Evolutionary conservation across 495 filamentous ascomycete genomes (phyloP).

Genomic region (Hypoxylon trugodes): DNA sequence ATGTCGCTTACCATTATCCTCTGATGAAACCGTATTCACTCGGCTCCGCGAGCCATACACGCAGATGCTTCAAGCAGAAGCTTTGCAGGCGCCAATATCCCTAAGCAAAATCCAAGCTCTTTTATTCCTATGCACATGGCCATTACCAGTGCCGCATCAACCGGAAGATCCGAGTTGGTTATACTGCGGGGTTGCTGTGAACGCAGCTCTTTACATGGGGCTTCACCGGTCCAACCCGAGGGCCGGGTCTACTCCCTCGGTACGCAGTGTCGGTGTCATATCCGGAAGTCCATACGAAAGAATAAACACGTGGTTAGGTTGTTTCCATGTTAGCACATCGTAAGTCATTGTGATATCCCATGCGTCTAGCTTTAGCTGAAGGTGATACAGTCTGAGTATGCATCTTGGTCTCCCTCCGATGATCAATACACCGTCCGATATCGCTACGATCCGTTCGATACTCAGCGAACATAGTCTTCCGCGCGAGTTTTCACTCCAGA

Average conservation of each 20-base stretch:
- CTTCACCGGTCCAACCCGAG: constrained; percentile 36
- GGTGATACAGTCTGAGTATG: constrained; percentile 40
- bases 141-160: constrained; percentile 39
- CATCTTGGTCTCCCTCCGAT: constrained; percentile 43
- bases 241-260: constrained; percentile 13
- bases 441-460: constrained; percentile 29
- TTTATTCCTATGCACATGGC: constrained; percentile 45
- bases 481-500: constrained; percentile 33
- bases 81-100: constrained; percentile 33
- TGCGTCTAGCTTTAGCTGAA: not conserved
- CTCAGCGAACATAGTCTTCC: constrained; percentile 36
- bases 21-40: constrained; percentile 26
- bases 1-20: constrained; percentile 14
- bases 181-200: constrained; percentile 45
- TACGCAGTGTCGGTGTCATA: constrained; percentile 18
- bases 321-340: constrained; percentile 44
- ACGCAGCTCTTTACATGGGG: constrained; percentile 44
- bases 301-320: constrained; percentile 44
- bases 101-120: constrained; percentile 46
- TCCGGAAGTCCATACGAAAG: constrained; percentile 33
- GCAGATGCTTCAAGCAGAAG: constrained; percentile 27
- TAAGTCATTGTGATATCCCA: constrained; percentile 19
- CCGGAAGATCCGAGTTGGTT: constrained; percentile 46
- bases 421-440: constrained; percentile 42
- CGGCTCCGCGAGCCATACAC: constrained; percentile 39